These are phyloP conservation scores for Nannizzia gypsea DNA, from an alignment of 2,329 filamentous ascomycete genomes.

Conservation along the genomic window DNA sequence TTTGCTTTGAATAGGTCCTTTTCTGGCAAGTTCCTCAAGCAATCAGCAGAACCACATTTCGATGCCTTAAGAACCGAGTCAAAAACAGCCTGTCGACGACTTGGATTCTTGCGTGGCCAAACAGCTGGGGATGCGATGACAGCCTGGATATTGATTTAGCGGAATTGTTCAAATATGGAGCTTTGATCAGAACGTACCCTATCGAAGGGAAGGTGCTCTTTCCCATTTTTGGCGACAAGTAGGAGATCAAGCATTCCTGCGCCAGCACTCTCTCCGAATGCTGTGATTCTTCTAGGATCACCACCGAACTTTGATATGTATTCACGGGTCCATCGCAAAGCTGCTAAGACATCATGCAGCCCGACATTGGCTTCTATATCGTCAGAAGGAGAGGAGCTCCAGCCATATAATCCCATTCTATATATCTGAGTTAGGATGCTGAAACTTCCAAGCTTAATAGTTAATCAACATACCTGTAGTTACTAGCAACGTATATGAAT, in stretches of 20 bases:
- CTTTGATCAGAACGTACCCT: background rate
- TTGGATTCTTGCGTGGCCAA: conserved; percentile 6
- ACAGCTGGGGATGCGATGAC: conserved; percentile 12
- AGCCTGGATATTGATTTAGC: background rate
- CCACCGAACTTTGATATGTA: conserved; percentile 47
- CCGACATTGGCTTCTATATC: conserved; percentile 42
- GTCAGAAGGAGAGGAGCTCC: conserved; percentile 5
- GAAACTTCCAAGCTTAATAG: background rate
- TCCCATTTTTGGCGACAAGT: background rate
- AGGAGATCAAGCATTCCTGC: conserved; percentile 5
- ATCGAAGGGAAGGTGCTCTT: conserved; percentile 7
- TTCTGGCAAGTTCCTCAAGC: conserved; percentile 5
- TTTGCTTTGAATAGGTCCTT: conserved; percentile 11
- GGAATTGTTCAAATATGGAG: background rate
- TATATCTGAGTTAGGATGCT: background rate
- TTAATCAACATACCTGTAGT: conserved; percentile 5
- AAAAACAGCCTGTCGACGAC: conserved; percentile 6
- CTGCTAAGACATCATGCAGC: conserved; percentile 44
- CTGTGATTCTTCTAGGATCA: conserved; percentile 39
- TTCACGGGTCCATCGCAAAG: conserved; percentile 46
- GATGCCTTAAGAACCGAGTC: conserved; percentile 9
- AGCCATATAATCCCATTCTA: conserved; percentile 6
- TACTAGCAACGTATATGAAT: conserved; percentile 7
- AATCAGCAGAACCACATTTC: conserved; percentile 10
- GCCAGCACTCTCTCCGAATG: conserved; percentile 43